These are phyloP conservation scores for Metarhizium humberi DNA, from an alignment of 2,329 filamentous ascomycete genomes.

Conservation along the genomic window DNA sequence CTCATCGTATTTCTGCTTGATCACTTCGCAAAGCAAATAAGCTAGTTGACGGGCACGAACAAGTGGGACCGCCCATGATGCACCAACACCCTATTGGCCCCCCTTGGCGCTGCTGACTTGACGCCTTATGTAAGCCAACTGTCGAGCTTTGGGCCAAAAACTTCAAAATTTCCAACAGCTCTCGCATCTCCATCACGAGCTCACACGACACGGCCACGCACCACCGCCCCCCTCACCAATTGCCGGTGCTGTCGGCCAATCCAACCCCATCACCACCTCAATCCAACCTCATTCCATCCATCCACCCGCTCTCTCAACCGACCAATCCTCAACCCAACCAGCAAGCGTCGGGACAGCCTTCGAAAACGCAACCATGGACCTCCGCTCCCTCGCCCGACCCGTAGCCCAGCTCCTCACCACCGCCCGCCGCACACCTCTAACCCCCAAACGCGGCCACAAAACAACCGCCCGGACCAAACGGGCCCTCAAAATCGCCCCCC, in stretches of 20 bases:
- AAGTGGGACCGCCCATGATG: too few species aligned
- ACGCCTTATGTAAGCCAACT: not conserved
- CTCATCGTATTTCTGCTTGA: too few species aligned
- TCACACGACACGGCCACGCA: not conserved
- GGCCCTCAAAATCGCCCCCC: conserved; percentile 49
- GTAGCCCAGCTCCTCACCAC: conserved; percentile 21
- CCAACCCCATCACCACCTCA: not conserved
- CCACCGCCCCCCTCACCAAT: not conserved
- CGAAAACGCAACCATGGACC: conserved; percentile 20
- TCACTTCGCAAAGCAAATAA: too few species aligned
- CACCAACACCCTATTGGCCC: not conserved
- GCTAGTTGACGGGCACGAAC: too few species aligned
- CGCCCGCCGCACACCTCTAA: conserved; percentile 14
- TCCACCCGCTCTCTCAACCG: too few species aligned
- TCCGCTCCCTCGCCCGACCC: conserved; percentile 25
- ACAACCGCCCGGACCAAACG: conserved; percentile 45
- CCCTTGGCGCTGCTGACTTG: not conserved
- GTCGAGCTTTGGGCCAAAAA: conserved; percentile 1
- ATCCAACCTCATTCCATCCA: too few species aligned
- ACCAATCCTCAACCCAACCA: not conserved
- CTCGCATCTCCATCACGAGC: not conserved
- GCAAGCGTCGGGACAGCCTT: not conserved
- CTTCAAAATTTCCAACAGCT: not conserved
- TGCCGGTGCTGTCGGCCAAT: not conserved
- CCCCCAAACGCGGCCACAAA: conserved; percentile 35